Evolutionary conservation across 768 basidiomycete genomes (phyloP).

Genomic region (Scleroderma citrinum): DNA sequence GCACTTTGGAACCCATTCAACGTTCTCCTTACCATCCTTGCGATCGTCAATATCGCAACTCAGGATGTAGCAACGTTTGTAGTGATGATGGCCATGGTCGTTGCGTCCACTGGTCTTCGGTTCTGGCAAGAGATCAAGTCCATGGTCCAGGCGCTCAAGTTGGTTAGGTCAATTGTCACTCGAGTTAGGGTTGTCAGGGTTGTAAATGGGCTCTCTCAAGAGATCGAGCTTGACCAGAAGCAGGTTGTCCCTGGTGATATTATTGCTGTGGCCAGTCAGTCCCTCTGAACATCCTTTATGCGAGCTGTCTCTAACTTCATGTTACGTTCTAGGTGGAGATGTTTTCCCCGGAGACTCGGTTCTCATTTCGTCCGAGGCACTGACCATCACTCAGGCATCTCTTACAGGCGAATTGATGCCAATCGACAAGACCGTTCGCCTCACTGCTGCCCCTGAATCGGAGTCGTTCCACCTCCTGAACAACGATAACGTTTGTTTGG

Average conservation of each 20-base stretch:
- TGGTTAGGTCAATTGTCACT: conserved; percentile 29
- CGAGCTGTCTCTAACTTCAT: background rate
- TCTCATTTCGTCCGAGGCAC: conserved; percentile 28
- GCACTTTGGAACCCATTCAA: conserved; percentile 34
- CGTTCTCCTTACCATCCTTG: conserved; percentile 26
- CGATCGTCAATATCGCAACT: conserved; percentile 28
- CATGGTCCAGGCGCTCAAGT: conserved; percentile 29
- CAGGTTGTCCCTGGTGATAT: conserved; percentile 30
- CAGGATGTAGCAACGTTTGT: conserved; percentile 27
- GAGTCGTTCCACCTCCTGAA: conserved; percentile 25
- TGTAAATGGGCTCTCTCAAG: conserved; percentile 14
- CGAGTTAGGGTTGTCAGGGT: conserved; percentile 28
- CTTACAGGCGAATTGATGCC: conserved; percentile 33
- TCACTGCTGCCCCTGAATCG: conserved; percentile 9
- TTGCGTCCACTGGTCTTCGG: conserved; percentile 30
- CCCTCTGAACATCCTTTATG: background rate
- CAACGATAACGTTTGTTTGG: conserved; percentile 28
- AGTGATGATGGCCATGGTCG: conserved; percentile 31
- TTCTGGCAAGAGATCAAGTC: conserved; percentile 32
- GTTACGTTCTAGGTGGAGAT: conserved; percentile 22
- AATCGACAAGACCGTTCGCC: conserved; percentile 24
- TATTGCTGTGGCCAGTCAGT: conserved; percentile 25
- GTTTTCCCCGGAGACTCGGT: conserved; percentile 33
- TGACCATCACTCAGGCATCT: conserved; percentile 31
- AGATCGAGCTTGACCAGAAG: conserved; percentile 26